Evolutionary conservation across 148 eudicot genomes (phyloP), one percentile per base, ranked within the genome.

Genomic region (Chenopodium suecicum): DNA sequence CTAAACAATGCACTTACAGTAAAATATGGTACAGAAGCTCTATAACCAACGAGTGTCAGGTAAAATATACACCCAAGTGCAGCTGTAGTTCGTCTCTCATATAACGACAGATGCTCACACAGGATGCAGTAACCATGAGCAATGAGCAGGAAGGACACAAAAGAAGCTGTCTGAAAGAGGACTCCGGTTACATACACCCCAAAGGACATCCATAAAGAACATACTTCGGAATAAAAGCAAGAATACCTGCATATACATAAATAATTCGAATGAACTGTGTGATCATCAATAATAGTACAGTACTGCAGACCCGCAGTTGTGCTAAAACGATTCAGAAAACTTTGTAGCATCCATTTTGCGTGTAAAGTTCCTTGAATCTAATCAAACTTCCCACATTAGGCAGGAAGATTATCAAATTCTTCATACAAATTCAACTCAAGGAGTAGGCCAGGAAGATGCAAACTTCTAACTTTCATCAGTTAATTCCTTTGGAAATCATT

Each of bases 201-300:
- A 76, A 96, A 96, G 23, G 99, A 94, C 90, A 96, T 90, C 99
- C 99, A 94, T 25, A 96, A 80, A 52, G 99, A 96, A 84, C 99
- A 96, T 82, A 86, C 80, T 62, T 94, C 92, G 48, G 87, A 84
- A 86, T 92, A 89, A 79, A 94, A 90, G 86, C 97, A 96, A 6
- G 99, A 91, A 84, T 94, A 89, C 99, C 98, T 92, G 86, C 44
- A 86, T 1, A 82, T 34, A 46, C 12, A 83, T 47, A 64, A 80
- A 79, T 48, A 31, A 9, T 67, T 5, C 44, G 65, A 44, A 81
- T 79, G 20, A 64, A 7, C 41, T 14, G 50, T n/a, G 32, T 44
- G 54, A 47, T 44, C 68, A 27, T 16, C 60, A 73, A 73, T 41
- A 48, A 50, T 50, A 50, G 0, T 50, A 27, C 17, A 5, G 62